Evolutionary conservation across 2,329 filamentous ascomycete species (phyloP), one percentile per base, ranked within the genome.

Genomic region (Aspergillus versicolor): DNA sequence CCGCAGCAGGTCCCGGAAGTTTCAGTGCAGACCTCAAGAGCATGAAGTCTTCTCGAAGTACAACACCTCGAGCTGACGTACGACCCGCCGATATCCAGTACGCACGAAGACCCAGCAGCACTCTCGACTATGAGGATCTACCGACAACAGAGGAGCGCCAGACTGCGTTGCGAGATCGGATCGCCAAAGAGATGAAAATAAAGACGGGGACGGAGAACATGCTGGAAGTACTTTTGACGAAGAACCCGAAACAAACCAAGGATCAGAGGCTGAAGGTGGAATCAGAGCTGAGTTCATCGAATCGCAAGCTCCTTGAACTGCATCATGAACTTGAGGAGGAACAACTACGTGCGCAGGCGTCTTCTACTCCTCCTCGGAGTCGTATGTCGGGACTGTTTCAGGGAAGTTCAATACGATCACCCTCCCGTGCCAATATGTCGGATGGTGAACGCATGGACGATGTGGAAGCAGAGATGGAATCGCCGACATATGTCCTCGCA

Each of bases 151-250:
- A 96, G 72, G 87, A 91, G 74, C 84, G 86, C 41, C 86, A 96
- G 67, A 84, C 87, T 21, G 81, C 85, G 51, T 82, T 97, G 61
- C 88, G 89, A 68, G 92, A 97, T 66, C 85, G 88, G 69, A 88
- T 99, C 62, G 93, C 92, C 65, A 93, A 95, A 68, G 95, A 99
- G 77, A 88, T 92, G 78, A 97, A 97, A 81, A 97, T 99, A 72
- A 97, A 96, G 75, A 90, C 93, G 67, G 94, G 94, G 19, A 97
- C 93, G 57, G 94, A 99, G 79, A 99, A 99, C 72, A 88, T 99
- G 84, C 81, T 99, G 40, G 94, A 99, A 78, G 94, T 94, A 12
- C 79, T 99, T 63, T 91, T 97, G 73, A 84, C 87, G 44, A 99
- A 99, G 76, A 97, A 96, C 74, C 89, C 91, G 45, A 99, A 97